These are phyloP conservation scores for Fraxinus cuspidata DNA, from an alignment of 257 asterid species.

Conservation along the genomic window DNA sequence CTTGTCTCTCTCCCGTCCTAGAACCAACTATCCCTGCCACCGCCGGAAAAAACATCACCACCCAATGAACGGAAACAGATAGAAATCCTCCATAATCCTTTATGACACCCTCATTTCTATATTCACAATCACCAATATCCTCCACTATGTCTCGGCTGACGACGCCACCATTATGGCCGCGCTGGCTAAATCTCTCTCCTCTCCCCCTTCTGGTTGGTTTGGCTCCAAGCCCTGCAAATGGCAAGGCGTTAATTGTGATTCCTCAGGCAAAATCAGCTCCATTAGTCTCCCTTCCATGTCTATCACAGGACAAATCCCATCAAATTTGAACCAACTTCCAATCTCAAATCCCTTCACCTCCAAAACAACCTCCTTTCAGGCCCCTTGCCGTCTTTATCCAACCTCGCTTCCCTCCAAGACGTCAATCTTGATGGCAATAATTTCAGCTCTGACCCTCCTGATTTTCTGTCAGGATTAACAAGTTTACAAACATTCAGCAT, in stretches of 20 bases:
- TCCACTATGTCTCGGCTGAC: conserved; percentile 42
- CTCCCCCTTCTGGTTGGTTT: conserved; percentile 58
- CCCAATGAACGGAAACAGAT: conserved; percentile 44
- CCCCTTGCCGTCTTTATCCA: conserved; percentile 53
- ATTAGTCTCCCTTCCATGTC: conserved; percentile 49
- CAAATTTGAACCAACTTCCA: conserved; percentile 58
- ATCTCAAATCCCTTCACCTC: conserved; percentile 55
- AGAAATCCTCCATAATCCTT: conserved; percentile 16
- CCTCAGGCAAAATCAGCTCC: conserved; percentile 43
- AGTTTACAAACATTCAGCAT: conserved; percentile 55
- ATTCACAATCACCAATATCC: conserved; percentile 28
- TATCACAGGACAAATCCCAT: conserved; percentile 54
- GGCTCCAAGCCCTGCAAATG: conserved; percentile 67
- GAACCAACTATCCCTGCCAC: conserved; percentile 7
- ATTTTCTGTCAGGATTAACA: conserved; percentile 62
- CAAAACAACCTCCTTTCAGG: conserved; percentile 60
- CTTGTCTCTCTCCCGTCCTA: conserved; percentile 22
- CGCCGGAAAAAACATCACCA: conserved; percentile 11
- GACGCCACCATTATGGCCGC: conserved; percentile 63
- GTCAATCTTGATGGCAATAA: conserved; percentile 56
- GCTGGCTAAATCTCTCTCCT: conserved; percentile 50
- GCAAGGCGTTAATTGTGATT: conserved; percentile 63
- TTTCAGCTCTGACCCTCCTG: conserved; percentile 51
- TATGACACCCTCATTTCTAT: conserved; percentile 18
- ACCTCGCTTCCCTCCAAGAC: conserved; percentile 42